Evolutionary conservation across 2,329 filamentous ascomycete genomes (phyloP).

Genomic region (Leptoxyphium fumago): DNA sequence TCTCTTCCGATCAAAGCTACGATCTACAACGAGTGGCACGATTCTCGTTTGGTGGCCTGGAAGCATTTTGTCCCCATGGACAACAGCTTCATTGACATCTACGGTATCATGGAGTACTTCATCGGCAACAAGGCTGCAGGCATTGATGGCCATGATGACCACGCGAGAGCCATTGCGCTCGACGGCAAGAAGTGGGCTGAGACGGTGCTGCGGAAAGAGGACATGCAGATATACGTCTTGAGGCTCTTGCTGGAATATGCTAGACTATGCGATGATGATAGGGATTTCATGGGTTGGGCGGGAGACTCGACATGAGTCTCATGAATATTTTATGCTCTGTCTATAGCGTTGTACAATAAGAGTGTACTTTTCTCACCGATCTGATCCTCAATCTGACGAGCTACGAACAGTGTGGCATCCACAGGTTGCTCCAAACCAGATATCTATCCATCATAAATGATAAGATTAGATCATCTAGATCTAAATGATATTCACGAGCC

Average conservation of each 20-base stretch:
- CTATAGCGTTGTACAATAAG: no score
- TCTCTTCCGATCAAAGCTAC: slow-evolving; percentile 64
- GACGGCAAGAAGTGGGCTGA: slow-evolving; percentile 55
- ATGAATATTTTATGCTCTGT: no score
- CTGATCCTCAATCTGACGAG: no score
- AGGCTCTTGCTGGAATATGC: slow-evolving; percentile 38
- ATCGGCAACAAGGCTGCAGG: slow-evolving; percentile 31
- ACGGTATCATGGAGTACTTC: slow-evolving; percentile 61
- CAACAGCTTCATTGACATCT: slow-evolving; percentile 56
- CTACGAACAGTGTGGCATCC: no score
- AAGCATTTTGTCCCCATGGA: slow-evolving; percentile 72
- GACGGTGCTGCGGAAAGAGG: slow-evolving; percentile 51
- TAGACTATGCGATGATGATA: slow-evolving; percentile 26
- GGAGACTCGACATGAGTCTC: slow-evolving; percentile 8
- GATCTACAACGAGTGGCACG: slow-evolving; percentile 69
- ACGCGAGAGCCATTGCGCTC: slow-evolving; percentile 48
- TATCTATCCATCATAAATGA: no score
- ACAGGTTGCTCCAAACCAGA: no score
- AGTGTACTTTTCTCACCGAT: no score
- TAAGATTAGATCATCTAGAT: no score
- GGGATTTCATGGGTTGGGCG: slow-evolving; percentile 26
- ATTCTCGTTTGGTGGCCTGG: slow-evolving; percentile 54
- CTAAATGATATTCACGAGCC: no score
- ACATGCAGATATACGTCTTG: slow-evolving; percentile 59
- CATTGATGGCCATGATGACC: slow-evolving; percentile 33